Percentiles rank a stretch among this genome's conserved stretches.
These are phyloP conservation scores for Trichoderma atrobrunneum DNA, from an alignment of 2,329 filamentous ascomycete genomes.

Conservation along the genomic window DNA sequence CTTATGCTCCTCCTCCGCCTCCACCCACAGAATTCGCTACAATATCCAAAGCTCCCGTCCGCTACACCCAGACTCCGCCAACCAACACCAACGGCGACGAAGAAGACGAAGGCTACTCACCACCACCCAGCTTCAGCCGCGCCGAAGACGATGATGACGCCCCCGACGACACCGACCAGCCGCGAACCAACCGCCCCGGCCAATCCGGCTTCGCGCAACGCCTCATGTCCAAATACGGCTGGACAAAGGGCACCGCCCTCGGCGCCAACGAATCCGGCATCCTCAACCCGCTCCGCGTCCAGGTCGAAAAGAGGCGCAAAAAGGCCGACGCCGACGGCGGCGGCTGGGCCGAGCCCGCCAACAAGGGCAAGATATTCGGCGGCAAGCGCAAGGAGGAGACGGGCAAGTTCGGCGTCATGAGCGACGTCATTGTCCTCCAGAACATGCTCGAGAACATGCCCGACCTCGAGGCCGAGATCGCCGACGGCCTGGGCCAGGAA, in stretches of 20 bases:
- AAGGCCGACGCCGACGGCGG: conserved; percentile 74
- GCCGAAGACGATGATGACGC: conserved; percentile 38
- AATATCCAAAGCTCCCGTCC: conserved; percentile 76
- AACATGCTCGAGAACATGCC: conserved; percentile 84
- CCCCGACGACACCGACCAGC: conserved; percentile 37
- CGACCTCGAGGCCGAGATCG: conserved; percentile 73
- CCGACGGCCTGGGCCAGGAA: conserved; percentile 77
- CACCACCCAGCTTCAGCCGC: conserved; percentile 48
- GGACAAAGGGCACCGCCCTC: conserved; percentile 82
- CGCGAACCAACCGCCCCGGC: conserved; percentile 66
- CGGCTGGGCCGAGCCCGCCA: conserved; percentile 67
- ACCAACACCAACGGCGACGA: conserved; percentile 33
- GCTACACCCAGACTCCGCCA: conserved; percentile 51
- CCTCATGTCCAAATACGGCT: conserved; percentile 91
- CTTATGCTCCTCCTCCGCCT: conserved; percentile 28
- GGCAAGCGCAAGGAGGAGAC: conserved; percentile 56
- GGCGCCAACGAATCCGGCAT: conserved; percentile 82
- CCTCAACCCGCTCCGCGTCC: conserved; percentile 74
- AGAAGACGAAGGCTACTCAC: conserved; percentile 42
- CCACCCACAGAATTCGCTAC: conserved; percentile 47
- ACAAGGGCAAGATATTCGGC: conserved; percentile 76
- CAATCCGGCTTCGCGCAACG: conserved; percentile 83
- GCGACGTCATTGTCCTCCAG: conserved; percentile 74
- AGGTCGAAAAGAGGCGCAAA: conserved; percentile 84
- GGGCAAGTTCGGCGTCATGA: conserved; percentile 67